phyloP scores from a whole-genome alignment of 208 protist genomes.

The Porcisia hertigi region DNA sequence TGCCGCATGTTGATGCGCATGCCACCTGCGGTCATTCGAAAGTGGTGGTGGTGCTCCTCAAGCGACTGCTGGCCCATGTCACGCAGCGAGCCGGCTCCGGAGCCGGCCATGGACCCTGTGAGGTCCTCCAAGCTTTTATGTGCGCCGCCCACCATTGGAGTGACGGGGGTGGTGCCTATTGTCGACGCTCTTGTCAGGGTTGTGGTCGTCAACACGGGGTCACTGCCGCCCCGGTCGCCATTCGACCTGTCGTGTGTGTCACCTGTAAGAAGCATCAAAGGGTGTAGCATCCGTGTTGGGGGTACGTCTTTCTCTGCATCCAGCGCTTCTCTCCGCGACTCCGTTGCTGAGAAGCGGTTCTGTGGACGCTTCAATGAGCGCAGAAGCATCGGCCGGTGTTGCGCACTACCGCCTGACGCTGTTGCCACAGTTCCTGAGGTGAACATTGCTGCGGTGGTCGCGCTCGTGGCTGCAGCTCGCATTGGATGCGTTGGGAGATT shows the following conservation, averaged over 20 bases:
- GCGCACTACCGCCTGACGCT: conserved; percentile 1
- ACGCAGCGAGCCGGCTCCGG: conserved; percentile 13
- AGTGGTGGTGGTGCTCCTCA: conserved; percentile 33
- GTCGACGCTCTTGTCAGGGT: background rate
- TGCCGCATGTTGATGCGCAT: conserved; percentile 14
- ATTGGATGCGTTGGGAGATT: background rate
- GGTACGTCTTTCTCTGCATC: background rate
- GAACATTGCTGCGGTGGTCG: background rate
- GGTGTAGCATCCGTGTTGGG: conserved; percentile 16
- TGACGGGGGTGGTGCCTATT: background rate
- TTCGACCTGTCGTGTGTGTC: background rate
- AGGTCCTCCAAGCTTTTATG: background rate
- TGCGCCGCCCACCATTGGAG: background rate
- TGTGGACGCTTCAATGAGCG: background rate
- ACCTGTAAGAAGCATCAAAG: background rate
- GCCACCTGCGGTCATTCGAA: conserved; percentile 17
- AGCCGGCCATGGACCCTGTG: background rate
- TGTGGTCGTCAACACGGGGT: background rate
- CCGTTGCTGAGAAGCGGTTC: background rate
- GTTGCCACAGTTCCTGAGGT: background rate
- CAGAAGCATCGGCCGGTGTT: conserved; percentile 14
- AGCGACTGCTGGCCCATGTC: conserved; percentile 33
- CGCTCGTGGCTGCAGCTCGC: background rate
- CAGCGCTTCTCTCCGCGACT: background rate
- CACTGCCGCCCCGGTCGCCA: background rate